phyloP scores from a whole-genome alignment of 768 basidiomycete genomes.

The Boletus insuetus region DNA sequence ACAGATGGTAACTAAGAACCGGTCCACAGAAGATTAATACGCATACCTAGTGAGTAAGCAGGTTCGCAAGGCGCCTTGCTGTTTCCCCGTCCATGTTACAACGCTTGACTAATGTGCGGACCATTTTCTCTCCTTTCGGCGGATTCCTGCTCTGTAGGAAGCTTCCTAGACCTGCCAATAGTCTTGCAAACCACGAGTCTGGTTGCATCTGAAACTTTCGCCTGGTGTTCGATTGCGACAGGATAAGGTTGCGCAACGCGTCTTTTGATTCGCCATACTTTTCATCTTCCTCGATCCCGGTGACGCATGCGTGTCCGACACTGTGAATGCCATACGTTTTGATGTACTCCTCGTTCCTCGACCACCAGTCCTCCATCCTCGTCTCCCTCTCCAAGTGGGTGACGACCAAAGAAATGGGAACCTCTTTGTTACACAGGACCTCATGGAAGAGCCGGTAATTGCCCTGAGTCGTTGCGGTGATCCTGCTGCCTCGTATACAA shows the following conservation, averaged over 20 bases:
- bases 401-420: conserved; percentile 40
- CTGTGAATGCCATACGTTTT: conserved; percentile 25
- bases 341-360: conserved; percentile 26
- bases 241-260: conserved; percentile 21
- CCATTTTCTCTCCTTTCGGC: conserved; percentile 26
- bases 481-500: conserved; percentile 35
- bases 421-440: conserved; percentile 36
- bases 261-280: conserved; percentile 36
- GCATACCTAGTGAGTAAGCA: conserved; percentile 2
- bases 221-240: conserved; percentile 7
- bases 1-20: not conserved
- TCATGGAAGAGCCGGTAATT: conserved; percentile 42
- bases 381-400: conserved; percentile 39
- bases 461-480: conserved; percentile 28
- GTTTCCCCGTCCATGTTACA: conserved; percentile 30
- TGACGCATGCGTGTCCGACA: conserved; percentile 41
- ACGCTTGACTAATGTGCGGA: conserved; percentile 23
- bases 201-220: conserved; percentile 24
- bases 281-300: conserved; percentile 32
- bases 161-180: conserved; percentile 21
- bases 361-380: conserved; percentile 38
- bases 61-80: conserved; percentile 18
- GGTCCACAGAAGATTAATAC: not conserved
- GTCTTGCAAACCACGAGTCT: conserved; percentile 24
- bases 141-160: conserved; percentile 21